A percentile compares a stretch with the other conserved stretches of the same genome.
Conservation (phyloP, 2,329 filamentous ascomycete species). For the Colletotrichum sp. region DNA sequence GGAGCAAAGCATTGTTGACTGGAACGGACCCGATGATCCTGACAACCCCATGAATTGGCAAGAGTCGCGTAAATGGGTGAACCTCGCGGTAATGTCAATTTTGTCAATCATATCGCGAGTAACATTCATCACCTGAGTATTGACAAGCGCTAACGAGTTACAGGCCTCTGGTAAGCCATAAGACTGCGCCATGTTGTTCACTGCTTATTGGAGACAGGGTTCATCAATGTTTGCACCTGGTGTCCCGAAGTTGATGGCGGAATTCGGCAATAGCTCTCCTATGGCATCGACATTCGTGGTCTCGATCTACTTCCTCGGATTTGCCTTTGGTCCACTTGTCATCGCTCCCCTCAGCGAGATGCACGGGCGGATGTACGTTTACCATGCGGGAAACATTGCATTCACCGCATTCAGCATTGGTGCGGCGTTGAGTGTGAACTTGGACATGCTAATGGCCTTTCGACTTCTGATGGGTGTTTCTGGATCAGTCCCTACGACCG, state of each 20-base stretch:
- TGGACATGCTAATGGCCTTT: constrained; percentile 50
- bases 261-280: constrained; percentile 51
- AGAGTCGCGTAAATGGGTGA: constrained; percentile 44
- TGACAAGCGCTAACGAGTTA: constrained; percentile 1
- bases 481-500: constrained; percentile 47
- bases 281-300: constrained; percentile 61
- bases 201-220: constrained; percentile 16
- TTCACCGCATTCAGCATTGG: constrained; percentile 47
- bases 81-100: constrained; percentile 34
- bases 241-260: constrained; percentile 58
- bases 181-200: too few relatives aligned
- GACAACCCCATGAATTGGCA: constrained; percentile 75
- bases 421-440: constrained; percentile 40
- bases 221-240: constrained; percentile 61
- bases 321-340: constrained; percentile 51
- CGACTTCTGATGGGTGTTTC: constrained; percentile 51
- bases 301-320: constrained; percentile 61
- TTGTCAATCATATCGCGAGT: constrained; percentile 23
- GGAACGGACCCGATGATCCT: constrained; percentile 61
- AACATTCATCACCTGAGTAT: not conserved
- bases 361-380: constrained; percentile 63
- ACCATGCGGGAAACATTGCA: constrained; percentile 43
- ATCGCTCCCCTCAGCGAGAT: constrained; percentile 76
- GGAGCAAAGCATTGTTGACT: constrained; percentile 52
- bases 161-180: constrained; percentile 13